These are phyloP conservation scores for Thermothelomyces thermophilus DNA, from an alignment of 2,329 filamentous ascomycete genomes.

Conservation along the genomic window DNA sequence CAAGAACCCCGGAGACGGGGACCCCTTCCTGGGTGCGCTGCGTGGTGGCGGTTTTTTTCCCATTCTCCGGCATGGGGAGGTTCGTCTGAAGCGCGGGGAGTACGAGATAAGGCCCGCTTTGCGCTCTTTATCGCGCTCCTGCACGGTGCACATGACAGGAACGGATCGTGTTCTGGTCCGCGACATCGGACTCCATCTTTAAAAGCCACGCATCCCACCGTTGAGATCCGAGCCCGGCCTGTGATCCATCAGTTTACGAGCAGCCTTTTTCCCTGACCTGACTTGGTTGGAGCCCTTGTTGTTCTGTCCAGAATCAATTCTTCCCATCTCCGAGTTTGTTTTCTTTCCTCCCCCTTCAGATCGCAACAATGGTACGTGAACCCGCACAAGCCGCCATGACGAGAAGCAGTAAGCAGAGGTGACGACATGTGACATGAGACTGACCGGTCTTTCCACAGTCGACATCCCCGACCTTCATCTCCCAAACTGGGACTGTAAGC, in stretches of 20 bases:
- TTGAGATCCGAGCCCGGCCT: too few species aligned
- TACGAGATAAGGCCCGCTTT: background rate
- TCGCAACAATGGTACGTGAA: conserved; percentile 5
- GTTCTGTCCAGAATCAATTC: background rate
- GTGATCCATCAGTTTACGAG: too few species aligned
- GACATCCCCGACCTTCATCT: background rate
- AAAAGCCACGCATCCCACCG: too few species aligned
- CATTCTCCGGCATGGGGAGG: background rate
- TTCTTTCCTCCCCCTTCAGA: background rate
- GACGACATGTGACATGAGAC: background rate
- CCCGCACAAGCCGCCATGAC: too few species aligned
- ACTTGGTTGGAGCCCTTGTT: background rate
- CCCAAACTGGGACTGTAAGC: conserved; percentile 14
- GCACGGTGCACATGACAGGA: background rate
- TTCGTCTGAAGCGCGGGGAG: background rate
- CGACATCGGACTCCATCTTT: background rate
- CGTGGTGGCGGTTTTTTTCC: background rate
- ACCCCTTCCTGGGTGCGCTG: background rate
- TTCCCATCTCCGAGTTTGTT: background rate
- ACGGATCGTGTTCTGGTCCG: background rate
- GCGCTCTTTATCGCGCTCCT: background rate
- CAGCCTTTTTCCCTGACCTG: too few species aligned
- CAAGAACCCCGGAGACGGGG: background rate
- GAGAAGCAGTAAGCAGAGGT: background rate
- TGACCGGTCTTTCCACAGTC: conserved; percentile 2